Evolutionary conservation across 164 flowering plant species (phyloP), one percentile per base, ranked within the genome.

Genomic region (Macadamia integrifolia): DNA sequence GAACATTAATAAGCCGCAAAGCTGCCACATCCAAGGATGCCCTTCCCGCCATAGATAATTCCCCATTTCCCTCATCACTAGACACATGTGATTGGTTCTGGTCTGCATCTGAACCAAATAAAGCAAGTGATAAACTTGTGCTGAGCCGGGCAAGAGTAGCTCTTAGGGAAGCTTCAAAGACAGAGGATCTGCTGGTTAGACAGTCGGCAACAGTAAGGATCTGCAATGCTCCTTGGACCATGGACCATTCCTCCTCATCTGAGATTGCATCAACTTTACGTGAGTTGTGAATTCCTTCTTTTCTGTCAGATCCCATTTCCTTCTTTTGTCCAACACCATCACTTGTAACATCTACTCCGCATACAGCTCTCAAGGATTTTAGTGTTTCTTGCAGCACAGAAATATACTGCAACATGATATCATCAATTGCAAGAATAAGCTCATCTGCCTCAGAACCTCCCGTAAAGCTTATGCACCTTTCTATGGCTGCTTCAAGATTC

Each of bases 391-490:
- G 98, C 50, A 95, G 84, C 12, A 75, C 72, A 69, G 99, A 84
- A 49, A 95, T 90, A 60, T 89, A 95, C 74, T 89, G 98, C 71
- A 92, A 70, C 91, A 91, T 85, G 66, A 87, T 79, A 75, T 92
- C 97, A 83, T 95, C 99, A 65, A 95, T 82, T 13, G 91, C 92
- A 48, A 82, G 89, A 66, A 92, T 83, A 50, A 95, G 85, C 73
- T 95, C 96, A 76, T 91, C 98, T n/a, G 86, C 94, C 82, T 95
- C 99, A 48, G 98, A 91, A 69, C 99, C 99, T 62, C 99, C 98
- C 66, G 99, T 92, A 48, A 95, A 86, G 77, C 81, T 92, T 71
- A 92, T 88, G 80, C 99, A 95, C 84, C 99, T 91, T 72, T 95
- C 99, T 6, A 87, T 89, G 61, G 99, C 92, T 68, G 94, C 94